Percentiles rank a stretch among this genome's conserved stretches.
Conservation (phyloP, 495 filamentous ascomycete genomes). For the Penicillium cinerascens region DNA sequence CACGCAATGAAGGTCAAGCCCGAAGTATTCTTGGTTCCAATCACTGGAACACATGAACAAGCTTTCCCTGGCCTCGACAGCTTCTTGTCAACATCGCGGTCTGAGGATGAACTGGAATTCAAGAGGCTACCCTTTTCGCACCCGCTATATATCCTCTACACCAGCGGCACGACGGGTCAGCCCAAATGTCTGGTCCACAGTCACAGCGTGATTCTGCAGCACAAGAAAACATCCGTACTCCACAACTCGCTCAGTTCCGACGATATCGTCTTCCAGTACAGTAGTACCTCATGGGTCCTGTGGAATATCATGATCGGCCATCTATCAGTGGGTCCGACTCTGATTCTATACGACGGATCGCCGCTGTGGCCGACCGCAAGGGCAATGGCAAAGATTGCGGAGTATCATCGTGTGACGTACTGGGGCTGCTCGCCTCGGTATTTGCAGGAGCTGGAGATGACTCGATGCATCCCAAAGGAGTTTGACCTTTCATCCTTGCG, state of each 20-base stretch:
- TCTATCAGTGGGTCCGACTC: conserved; percentile 59
- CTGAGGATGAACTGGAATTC: conserved; percentile 37
- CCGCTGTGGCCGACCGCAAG: conserved; percentile 60
- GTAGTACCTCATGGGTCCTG: conserved; percentile 80
- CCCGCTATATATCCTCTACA: conserved; percentile 71
- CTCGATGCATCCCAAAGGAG: conserved; percentile 52
- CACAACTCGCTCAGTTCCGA: conserved; percentile 51
- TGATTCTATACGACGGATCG: conserved; percentile 68
- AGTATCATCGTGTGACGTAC: conserved; percentile 50
- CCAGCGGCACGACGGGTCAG: conserved; percentile 66
- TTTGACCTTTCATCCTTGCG: conserved; percentile 55
- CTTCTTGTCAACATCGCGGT: conserved; percentile 10
- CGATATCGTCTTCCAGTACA: conserved; percentile 52
- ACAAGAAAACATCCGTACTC: conserved; percentile 55
- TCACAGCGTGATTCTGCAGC: conserved; percentile 54
- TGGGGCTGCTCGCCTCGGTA: conserved; percentile 68
- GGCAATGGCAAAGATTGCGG: conserved; percentile 13
- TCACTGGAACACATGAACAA: conserved; percentile 25
- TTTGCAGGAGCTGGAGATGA: conserved; percentile 62
- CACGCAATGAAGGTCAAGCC: conserved; percentile 39
- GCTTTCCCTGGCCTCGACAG: conserved; percentile 39
- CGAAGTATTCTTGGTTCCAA: conserved; percentile 25
- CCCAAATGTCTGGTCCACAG: conserved; percentile 75
- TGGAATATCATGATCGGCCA: conserved; percentile 58
- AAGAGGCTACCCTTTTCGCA: conserved; percentile 59